Percentiles rank a stretch among this genome's conserved stretches.
These are phyloP conservation scores for Botrytis tulipae DNA, from an alignment of 2,329 filamentous ascomycete species.

Conservation along the genomic window DNA sequence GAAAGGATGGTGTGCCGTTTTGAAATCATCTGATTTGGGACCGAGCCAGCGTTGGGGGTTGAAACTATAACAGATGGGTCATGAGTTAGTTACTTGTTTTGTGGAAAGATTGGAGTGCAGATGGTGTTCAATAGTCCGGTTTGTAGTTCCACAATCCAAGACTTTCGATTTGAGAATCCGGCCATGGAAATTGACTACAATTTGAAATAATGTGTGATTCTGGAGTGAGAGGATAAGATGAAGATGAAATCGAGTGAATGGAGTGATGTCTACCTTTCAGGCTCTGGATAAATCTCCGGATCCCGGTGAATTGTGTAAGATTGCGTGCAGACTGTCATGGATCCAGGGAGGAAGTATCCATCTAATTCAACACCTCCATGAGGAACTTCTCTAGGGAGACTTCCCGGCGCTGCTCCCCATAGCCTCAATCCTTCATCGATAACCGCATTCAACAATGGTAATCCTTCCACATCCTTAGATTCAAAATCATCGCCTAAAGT, in stretches of 20 bases:
- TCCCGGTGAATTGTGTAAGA: slow-evolving; percentile 43
- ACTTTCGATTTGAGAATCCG: too few species aligned
- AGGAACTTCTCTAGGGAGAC: slow-evolving; percentile 37
- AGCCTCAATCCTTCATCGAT: slow-evolving; percentile 41
- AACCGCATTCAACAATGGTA: slow-evolving; percentile 38
- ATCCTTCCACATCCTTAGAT: slow-evolving; percentile 22
- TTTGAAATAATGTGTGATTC: too few species aligned
- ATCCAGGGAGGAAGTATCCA: slow-evolving; percentile 39
- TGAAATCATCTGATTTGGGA: neutral
- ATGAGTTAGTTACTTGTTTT: neutral
- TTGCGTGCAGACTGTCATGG: slow-evolving; percentile 40
- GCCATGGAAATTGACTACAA: too few species aligned
- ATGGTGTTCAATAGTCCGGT: too few species aligned
- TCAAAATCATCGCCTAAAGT: slow-evolving; percentile 8
- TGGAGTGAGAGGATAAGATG: too few species aligned
- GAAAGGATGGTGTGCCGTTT: neutral
- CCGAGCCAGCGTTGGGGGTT: neutral
- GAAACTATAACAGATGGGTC: neutral
- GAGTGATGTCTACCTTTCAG: slow-evolving; percentile 21
- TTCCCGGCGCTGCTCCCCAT: slow-evolving; percentile 39
- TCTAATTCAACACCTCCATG: slow-evolving; percentile 34
- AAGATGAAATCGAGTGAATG: neutral
- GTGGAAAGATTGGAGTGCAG: too few species aligned
- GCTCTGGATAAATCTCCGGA: slow-evolving; percentile 39
- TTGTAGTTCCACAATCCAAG: too few species aligned